phyloP scores from a whole-genome alignment of 2,329 filamentous ascomycete genomes.

The Macrophomina tecta region DNA sequence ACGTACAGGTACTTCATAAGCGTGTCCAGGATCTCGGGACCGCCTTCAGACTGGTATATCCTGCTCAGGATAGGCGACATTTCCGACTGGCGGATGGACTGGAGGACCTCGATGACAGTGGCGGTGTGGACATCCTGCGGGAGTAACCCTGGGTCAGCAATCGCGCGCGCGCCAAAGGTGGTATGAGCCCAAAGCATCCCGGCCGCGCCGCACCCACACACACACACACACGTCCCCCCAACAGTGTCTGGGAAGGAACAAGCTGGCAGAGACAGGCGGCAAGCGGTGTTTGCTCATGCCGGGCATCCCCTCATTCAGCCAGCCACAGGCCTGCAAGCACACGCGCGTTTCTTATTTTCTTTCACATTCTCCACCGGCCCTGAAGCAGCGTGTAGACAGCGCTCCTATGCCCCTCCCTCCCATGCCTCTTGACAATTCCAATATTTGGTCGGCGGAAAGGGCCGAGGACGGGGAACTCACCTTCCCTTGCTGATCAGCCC shows the following conservation, averaged over 20 bases:
- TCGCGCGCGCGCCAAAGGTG: conserved; percentile 15
- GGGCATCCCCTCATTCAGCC: conserved; percentile 12
- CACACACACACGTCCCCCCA: background rate
- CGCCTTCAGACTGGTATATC: conserved; percentile 79
- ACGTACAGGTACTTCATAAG: conserved; percentile 97
- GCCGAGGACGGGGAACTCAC: conserved; percentile 43
- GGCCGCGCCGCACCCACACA: background rate
- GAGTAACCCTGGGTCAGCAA: conserved; percentile 27
- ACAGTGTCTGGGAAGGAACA: background rate
- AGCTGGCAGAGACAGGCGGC: conserved; percentile 8
- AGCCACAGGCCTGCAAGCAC: background rate
- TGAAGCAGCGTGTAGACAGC: background rate
- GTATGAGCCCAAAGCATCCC: background rate
- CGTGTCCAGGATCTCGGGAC: conserved; percentile 85
- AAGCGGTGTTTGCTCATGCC: conserved; percentile 33
- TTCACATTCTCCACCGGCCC: background rate
- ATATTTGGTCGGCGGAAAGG: conserved; percentile 7
- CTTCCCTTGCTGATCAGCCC: conserved; percentile 60
- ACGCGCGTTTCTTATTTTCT: background rate
- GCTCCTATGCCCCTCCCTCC: conserved; percentile 16
- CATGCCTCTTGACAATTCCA: conserved; percentile 23
- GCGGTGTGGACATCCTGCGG: conserved; percentile 81
- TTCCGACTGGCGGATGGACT: conserved; percentile 94
- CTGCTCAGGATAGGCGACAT: conserved; percentile 88
- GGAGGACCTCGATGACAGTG: conserved; percentile 89